Conservation (phyloP, 208 protist genomes). For the Leishmania turanica region DNA sequence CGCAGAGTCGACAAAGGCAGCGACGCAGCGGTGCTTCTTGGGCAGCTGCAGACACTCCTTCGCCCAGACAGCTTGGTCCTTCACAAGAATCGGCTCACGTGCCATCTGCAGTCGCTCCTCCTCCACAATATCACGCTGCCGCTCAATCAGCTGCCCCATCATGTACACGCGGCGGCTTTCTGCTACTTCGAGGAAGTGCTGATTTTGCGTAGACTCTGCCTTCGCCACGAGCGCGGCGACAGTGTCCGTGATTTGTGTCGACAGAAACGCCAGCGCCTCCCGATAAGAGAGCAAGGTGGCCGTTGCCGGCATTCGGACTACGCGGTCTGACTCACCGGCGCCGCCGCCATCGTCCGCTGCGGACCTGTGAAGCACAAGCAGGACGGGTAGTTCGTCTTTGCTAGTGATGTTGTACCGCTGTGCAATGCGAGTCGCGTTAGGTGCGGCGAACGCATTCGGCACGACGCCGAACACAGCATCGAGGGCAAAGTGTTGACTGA, state of each 20-base stretch:
- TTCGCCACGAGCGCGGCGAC: constrained; percentile 3
- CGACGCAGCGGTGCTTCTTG: constrained; percentile 34
- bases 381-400: constrained; percentile 30
- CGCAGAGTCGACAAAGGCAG: constrained; percentile 28
- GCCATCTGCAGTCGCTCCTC: constrained; percentile 15
- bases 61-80: constrained; percentile 28
- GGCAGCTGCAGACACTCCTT: constrained; percentile 25
- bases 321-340: constrained; percentile 20
- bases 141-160: constrained; percentile 15
- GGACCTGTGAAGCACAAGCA: constrained; percentile 33
- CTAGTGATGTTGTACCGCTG: constrained; percentile 38
- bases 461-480: constrained; percentile 55
- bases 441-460: constrained; percentile 26
- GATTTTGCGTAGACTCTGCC: constrained; percentile 11
- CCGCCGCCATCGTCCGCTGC: constrained; percentile 5
- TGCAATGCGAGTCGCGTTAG: constrained; percentile 17
- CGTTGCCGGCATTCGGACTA: constrained; percentile 19
- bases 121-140: constrained; percentile 18
- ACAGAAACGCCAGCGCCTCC: constrained; percentile 14
- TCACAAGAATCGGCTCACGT: constrained; percentile 18
- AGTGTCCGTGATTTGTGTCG: constrained; percentile 19
- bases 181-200: constrained; percentile 4
- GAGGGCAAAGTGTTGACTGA: constrained; percentile 33
- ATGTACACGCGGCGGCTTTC: constrained; percentile 21
- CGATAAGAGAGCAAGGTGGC: constrained; percentile 6